Percentiles rank a stretch among this genome's conserved stretches.
Conservation (phyloP, 257 asterid species). For the Mitragyna speciosa region DNA sequence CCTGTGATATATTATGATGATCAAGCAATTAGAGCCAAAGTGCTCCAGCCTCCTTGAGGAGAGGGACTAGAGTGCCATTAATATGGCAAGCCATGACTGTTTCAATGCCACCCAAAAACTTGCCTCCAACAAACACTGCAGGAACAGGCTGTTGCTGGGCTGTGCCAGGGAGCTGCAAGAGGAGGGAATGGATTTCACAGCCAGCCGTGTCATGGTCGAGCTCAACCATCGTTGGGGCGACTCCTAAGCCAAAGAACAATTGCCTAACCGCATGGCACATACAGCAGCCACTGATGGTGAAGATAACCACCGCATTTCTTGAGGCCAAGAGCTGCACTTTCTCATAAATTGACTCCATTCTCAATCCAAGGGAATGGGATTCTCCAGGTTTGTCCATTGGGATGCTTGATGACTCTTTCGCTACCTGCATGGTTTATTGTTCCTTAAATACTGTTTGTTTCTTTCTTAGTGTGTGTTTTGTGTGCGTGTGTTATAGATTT, state of each 20-base stretch:
- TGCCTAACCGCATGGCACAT: constrained; percentile 93
- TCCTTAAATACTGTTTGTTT: background rate
- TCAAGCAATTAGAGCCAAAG: constrained; percentile 63
- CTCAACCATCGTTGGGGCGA: constrained; percentile 76
- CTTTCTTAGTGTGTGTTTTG: background rate
- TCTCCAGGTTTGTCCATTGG: constrained; percentile 16
- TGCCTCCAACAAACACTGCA: constrained; percentile 80
- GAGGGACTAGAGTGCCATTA: constrained; percentile 80
- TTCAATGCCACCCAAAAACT: constrained; percentile 76
- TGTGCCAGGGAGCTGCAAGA: constrained; percentile 40
- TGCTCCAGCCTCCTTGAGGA: constrained; percentile 80
- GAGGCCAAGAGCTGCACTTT: constrained; percentile 48
- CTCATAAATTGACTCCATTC: constrained; percentile 53
- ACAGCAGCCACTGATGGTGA: constrained; percentile 80
- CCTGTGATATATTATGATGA: background rate
- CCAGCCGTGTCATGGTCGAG: constrained; percentile 67
- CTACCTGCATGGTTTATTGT: constrained; percentile 49
- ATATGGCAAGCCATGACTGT: constrained; percentile 80
- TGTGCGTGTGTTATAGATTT: background rate
- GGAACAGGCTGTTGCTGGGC: constrained; percentile 49
- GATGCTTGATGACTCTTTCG: constrained; percentile 34
- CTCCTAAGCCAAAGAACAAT: constrained; percentile 81
- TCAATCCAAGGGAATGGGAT: constrained; percentile 15
- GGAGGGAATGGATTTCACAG: constrained; percentile 49
- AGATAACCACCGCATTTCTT: constrained; percentile 78